Conservation (phyloP, 1,284 basidiomycete species). For the Ustilago shanxiensis region DNA sequence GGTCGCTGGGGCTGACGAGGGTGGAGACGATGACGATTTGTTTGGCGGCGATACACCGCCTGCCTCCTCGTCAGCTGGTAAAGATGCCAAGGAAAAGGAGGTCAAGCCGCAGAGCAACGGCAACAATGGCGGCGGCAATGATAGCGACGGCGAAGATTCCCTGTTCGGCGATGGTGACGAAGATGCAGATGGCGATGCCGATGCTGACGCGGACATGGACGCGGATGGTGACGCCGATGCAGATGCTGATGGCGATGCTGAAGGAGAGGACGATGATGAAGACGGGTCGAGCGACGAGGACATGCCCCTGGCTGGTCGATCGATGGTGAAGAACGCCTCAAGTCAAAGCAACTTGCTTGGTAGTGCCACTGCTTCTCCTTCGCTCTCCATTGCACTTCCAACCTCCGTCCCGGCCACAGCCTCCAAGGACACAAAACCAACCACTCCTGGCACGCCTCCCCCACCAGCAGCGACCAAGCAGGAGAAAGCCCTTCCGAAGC, state of each 20-base stretch:
- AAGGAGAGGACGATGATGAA: conserved; percentile 67
- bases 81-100: conserved; percentile 9
- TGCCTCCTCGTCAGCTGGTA: conserved; percentile 8
- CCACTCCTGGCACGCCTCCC: conserved; percentile 7
- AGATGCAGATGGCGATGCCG: conserved; percentile 60
- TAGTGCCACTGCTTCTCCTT: conserved; percentile 22
- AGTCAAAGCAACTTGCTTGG: conserved; percentile 20
- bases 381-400: conserved; percentile 20
- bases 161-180: conserved; percentile 51
- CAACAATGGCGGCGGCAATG: conserved; percentile 22
- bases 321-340: conserved; percentile 34
- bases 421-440: neutral
- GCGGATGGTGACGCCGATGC: conserved; percentile 46
- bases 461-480: conserved; percentile 16
- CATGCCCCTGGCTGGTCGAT: conserved; percentile 45
- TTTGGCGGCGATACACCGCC: conserved; percentile 51
- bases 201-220: conserved; percentile 52
- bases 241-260: conserved; percentile 33
- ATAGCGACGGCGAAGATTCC: conserved; percentile 51
- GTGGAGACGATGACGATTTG: conserved; percentile 41
- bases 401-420: conserved; percentile 1
- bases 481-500: conserved; percentile 56
- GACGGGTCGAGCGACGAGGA: conserved; percentile 63
- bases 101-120: conserved; percentile 8
- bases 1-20: conserved; percentile 37